phyloP scores from a whole-genome alignment of 139 green algal species.

The Yamagishiella unicocca region DNA sequence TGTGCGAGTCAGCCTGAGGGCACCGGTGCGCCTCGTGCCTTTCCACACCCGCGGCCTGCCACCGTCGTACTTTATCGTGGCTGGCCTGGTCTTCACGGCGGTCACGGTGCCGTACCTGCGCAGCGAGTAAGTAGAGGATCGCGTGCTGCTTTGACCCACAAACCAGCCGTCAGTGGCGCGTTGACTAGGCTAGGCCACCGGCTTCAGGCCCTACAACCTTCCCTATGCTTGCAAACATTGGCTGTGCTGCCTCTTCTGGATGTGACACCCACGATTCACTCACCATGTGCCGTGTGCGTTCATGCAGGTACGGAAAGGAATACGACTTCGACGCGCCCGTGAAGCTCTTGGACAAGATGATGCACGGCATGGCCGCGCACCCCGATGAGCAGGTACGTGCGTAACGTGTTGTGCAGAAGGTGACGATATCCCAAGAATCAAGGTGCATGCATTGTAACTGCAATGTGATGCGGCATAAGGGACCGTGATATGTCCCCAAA shows the following conservation, averaged over 20 bases:
- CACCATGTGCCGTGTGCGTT: not conserved
- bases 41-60: conserved; percentile 76
- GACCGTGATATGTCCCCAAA: no score
- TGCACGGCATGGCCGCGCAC: conserved; percentile 57
- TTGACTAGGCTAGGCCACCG: no score
- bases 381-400: conserved; percentile 51
- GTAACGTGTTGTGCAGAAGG: no score
- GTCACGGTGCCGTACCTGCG: conserved; percentile 48
- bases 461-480: no score
- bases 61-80: conserved; percentile 92
- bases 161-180: not conserved
- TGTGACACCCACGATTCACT: no score
- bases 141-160: not conserved
- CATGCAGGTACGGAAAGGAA: conserved; percentile 61
- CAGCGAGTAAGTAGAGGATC: conserved; percentile 6
- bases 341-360: conserved; percentile 66
- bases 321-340: conserved; percentile 62
- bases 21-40: conserved; percentile 74
- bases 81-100: conserved; percentile 87
- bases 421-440: no score
- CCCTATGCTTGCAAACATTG: no score
- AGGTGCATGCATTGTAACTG: no score
- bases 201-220: no score
- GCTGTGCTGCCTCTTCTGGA: no score
- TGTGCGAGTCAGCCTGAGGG: conserved; percentile 38